Evolutionary conservation across 805 yeast genomes (phyloP).

Genomic region (Sungouiella blattae): DNA sequence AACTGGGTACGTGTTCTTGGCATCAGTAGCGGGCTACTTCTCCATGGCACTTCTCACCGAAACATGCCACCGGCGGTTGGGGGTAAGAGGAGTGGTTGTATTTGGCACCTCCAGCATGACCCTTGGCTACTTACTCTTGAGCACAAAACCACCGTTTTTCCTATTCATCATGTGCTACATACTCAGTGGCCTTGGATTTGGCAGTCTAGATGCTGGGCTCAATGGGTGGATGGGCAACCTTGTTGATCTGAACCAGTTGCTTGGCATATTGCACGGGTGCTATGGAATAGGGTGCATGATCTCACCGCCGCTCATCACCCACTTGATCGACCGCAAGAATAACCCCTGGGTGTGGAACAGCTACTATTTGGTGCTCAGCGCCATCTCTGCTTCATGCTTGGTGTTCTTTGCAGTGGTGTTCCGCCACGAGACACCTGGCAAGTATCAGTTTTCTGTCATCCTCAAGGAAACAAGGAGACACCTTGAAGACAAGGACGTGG

Average conservation of each 20-base stretch:
- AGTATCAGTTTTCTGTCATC: slow-evolving; percentile 30
- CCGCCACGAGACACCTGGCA: slow-evolving; percentile 43
- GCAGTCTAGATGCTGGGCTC: slow-evolving; percentile 52
- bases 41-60: slow-evolving; percentile 49
- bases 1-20: slow-evolving; percentile 48
- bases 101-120: slow-evolving; percentile 34
- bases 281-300: slow-evolving; percentile 54
- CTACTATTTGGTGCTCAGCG: slow-evolving; percentile 38
- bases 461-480: slow-evolving; percentile 11
- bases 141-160: slow-evolving; percentile 39
- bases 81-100: slow-evolving; percentile 45
- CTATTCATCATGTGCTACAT: slow-evolving; percentile 38
- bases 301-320: slow-evolving; percentile 45
- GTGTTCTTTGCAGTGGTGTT: slow-evolving; percentile 23
- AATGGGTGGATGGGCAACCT: slow-evolving; percentile 52
- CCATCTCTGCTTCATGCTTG: slow-evolving; percentile 22
- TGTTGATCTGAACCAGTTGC: slow-evolving; percentile 44
- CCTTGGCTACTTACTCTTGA: slow-evolving; percentile 35
- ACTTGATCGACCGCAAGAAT: slow-evolving; percentile 33
- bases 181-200: slow-evolving; percentile 53
- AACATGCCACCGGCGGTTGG: slow-evolving; percentile 37
- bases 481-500: slow-evolving; percentile 1
- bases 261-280: slow-evolving; percentile 51
- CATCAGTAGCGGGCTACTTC: slow-evolving; percentile 54
- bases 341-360: slow-evolving; percentile 47